These are phyloP conservation scores for Tephrocybe sp. DNA, from an alignment of 768 basidiomycete genomes.

Conservation along the genomic window DNA sequence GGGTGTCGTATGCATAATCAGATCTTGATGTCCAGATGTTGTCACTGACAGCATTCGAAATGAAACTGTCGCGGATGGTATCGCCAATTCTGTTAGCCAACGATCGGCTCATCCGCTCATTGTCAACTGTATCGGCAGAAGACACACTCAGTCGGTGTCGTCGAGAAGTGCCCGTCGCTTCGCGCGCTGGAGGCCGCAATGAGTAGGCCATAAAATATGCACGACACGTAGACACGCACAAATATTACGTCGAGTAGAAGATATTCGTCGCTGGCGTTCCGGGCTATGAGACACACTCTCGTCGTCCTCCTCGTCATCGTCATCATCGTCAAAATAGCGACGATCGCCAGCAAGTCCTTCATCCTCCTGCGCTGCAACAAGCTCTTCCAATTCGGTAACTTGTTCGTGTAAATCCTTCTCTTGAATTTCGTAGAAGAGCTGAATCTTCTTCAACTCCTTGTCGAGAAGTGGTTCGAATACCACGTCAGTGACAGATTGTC, in stretches of 20 bases:
- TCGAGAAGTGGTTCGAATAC: conserved; percentile 77
- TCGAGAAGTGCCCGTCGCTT: conserved; percentile 4
- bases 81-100: conserved; percentile 49
- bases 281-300: conserved; percentile 39
- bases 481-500: conserved; percentile 44
- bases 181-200: not conserved
- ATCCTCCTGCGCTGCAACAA: conserved; percentile 59
- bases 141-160: conserved; percentile 45
- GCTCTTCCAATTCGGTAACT: conserved; percentile 53
- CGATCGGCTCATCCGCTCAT: conserved; percentile 8
- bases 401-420: conserved; percentile 69
- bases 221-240: conserved; percentile 1
- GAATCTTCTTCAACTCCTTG: conserved; percentile 79
- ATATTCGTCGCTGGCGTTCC: conserved; percentile 35
- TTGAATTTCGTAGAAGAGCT: conserved; percentile 73
- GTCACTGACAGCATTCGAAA: conserved; percentile 36
- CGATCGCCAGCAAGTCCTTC: conserved; percentile 47
- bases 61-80: conserved; percentile 47
- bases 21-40: conserved; percentile 76
- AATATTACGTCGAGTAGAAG: conserved; percentile 18
- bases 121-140: conserved; percentile 37
- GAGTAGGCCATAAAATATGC: not conserved
- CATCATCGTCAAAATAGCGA: conserved; percentile 59
- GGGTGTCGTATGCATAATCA: conserved; percentile 82
- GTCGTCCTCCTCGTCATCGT: conserved; percentile 52